Base-by-base conservation (phyloP, 2,329 filamentous ascomycete genomes). In the Talaromyces sp. region DNA sequence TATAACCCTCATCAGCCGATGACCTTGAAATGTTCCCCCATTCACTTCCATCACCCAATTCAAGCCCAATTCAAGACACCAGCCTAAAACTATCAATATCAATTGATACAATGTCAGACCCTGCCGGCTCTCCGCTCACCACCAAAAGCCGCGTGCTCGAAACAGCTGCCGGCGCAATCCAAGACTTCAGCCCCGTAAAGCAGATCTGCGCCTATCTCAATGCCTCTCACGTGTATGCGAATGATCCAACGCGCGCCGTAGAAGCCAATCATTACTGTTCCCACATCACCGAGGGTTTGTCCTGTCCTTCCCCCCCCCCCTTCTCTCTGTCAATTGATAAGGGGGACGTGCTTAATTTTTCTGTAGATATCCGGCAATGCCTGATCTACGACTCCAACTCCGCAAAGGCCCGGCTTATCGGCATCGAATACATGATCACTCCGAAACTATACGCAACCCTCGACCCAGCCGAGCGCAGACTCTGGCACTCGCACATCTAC, bases 351-450 rank as follows among this genome's bases (percentile, higher is more conserved):
- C 18, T 42, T 6, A 42, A 50, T 50, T 9, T 50, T 44, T 33
- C 23, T 40, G 63, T 72, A 79, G 91, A 95, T 65, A 82, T 96
- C 61, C 85, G 92, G 4, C 91, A 96, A 79, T 96, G 92, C 73
- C 85, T 96, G 33, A 84, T 96, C 64, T 96, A 95, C 78, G 91
- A 96, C 75, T 85, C 85, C 0, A 82, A 87, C 0, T 80, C 82
- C 0, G 80, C 85, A 7, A 83, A 85, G 30, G 91, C 91, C 0
- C 84, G 89, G 0, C 83, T 96, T 18, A 91, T 96, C 64, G 92
- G 91, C 8, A 83, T 96, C 68, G 92, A 96, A 74, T 96, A 96
- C 79, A 93, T 95, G 90, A 87, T 96, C 68, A 87, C 88, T 0
- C 84, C 86, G 0, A 78, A 80, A 3, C 78, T 95, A 0, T 96